phyloP scores from a whole-genome alignment of 768 basidiomycete species.

The Mycena pura region DNA sequence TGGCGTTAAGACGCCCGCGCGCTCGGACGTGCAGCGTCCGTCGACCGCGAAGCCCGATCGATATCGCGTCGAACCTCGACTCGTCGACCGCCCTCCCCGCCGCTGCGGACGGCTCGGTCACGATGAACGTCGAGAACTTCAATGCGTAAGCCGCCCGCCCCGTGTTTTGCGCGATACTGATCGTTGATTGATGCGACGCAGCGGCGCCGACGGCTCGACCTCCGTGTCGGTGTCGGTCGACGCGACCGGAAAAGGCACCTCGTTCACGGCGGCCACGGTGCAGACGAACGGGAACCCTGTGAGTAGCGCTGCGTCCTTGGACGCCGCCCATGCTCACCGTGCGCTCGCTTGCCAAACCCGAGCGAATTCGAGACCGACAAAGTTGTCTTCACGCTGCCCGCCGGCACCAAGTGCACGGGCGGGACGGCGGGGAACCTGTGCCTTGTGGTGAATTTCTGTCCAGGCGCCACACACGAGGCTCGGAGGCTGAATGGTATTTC shows the following conservation, averaged over 20 bases:
- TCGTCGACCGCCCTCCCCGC: slow-evolving; percentile 25
- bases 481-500: not conserved
- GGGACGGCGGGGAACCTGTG: slow-evolving; percentile 52
- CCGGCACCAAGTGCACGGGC: slow-evolving; percentile 59
- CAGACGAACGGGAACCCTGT: slow-evolving; percentile 29
- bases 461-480: not conserved
- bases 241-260: slow-evolving; percentile 19
- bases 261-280: slow-evolving; percentile 26
- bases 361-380: slow-evolving; percentile 44
- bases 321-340: not conserved
- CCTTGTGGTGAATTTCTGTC: slow-evolving; percentile 44
- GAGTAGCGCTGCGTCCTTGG: not conserved
- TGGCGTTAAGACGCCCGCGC: slow-evolving; percentile 23
- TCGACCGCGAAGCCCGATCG: slow-evolving; percentile 14
- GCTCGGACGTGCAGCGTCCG: slow-evolving; percentile 28
- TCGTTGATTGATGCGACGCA: not conserved
- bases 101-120: slow-evolving; percentile 38
- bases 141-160: slow-evolving; percentile 37
- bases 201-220: slow-evolving; percentile 26
- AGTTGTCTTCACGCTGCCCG: slow-evolving; percentile 52
- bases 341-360: slow-evolving; percentile 46
- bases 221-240: slow-evolving; percentile 26
- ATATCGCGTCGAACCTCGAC: slow-evolving; percentile 21
- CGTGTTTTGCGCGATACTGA: not conserved
- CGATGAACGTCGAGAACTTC: slow-evolving; percentile 40